Base-by-base conservation (phyloP, 176 grass and related monocot genomes). In the Eleusine indica region DNA sequence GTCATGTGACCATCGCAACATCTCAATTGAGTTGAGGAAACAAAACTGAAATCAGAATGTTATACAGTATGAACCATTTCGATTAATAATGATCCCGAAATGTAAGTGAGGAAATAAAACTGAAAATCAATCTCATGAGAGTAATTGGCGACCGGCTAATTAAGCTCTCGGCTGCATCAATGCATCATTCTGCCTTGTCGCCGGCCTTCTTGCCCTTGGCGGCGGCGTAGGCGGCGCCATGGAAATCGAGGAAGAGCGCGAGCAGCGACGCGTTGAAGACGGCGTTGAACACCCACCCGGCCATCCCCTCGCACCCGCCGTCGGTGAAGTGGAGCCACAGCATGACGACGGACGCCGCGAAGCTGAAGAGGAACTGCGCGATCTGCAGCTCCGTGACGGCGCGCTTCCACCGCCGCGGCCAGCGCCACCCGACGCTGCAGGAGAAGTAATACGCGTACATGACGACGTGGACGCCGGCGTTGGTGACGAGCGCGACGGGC, bases 391-490 rank as follows among this genome's bases (percentile, higher is more conserved):
- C 93, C 2, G 96, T 98, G 49, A 98, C 91, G 22, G 83, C 91
- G 68, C 96, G 89, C 89, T 98, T 98, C 85, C 91, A 90, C 1
- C 89, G 80, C 66, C 30, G 64, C 5, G 91, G 91, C 91, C 96
- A 98, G 57, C 93, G 87, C 80, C 87, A 76, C 2, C 96, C 91
- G 1, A 93, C 78, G 86, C 83, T 89, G 76, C 91, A 95, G 74
- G 73, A 93, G 39, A 98, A 86, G 85, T 98, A 98, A 80, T 98
- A 98, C 0, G 64, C 25, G 84, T 98, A 98, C 96, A 98, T 98
- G 71, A 91, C 83, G 66, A 98, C 87, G 88, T 98, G 96, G 7
- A 98, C 96, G 28, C 56, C 18, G 40, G 93, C 91, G 86, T 98
- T 95, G 63, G 96, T 98, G 56, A 90, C 74, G n/a, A 98, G 89